Conservation (phyloP, 768 basidiomycete species). For the Pleurotus tuoliensis region DNA sequence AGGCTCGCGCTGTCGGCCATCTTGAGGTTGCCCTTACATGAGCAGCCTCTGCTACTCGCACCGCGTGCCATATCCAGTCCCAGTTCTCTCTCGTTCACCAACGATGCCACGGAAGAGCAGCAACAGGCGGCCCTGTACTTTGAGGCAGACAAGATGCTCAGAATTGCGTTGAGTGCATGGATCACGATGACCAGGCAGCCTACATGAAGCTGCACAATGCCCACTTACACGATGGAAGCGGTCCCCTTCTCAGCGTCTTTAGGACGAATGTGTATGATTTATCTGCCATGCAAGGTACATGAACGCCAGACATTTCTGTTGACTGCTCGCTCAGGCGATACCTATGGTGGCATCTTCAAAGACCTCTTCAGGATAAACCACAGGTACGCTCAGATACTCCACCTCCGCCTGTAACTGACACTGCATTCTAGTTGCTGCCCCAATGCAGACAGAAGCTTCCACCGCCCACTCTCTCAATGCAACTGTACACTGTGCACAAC, state of each 20-base stretch:
- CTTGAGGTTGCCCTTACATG: too few relatives aligned
- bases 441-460: conserved; percentile 18
- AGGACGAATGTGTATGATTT: not conserved
- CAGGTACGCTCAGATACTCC: conserved; percentile 13
- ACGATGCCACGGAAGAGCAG: too few relatives aligned
- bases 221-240: conserved; percentile 10
- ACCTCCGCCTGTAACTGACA: not conserved
- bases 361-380: conserved; percentile 22
- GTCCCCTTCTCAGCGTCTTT: not conserved
- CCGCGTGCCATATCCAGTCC: not conserved
- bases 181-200: conserved; percentile 13
- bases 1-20: too few relatives aligned
- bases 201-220: conserved; percentile 23
- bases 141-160: conserved; percentile 8
- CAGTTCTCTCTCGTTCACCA: not conserved
- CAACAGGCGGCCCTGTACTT: too few relatives aligned
- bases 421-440: conserved; percentile 18
- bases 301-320: too few relatives aligned
- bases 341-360: conserved; percentile 15
- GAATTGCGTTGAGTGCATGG: conserved; percentile 17
- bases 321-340: not conserved
- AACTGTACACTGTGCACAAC: conserved; percentile 22
- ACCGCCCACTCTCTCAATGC: conserved; percentile 23
- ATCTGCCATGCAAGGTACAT: too few relatives aligned
- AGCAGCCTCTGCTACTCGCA: conserved; percentile 26